Evolutionary conservation across 2,329 filamentous ascomycete species (phyloP).

Genomic region (Gyromitra esculenta): DNA sequence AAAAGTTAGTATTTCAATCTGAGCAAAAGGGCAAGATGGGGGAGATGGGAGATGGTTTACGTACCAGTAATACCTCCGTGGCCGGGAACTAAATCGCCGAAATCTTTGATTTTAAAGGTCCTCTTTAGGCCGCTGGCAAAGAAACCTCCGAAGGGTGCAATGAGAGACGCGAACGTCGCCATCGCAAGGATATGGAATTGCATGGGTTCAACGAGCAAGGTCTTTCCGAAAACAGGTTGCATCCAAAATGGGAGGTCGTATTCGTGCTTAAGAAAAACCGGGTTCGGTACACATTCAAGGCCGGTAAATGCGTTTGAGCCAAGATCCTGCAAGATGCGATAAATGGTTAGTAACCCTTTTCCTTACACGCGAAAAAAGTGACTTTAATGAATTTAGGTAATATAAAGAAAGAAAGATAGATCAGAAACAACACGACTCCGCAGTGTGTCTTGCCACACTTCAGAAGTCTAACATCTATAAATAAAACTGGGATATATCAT

Average conservation of each 20-base stretch:
- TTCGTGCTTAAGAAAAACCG: slow-evolving; percentile 81
- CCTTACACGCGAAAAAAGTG: not conserved
- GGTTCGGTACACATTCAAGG: slow-evolving; percentile 88
- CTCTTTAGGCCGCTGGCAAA: slow-evolving; percentile 97
- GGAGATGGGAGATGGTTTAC: not conserved
- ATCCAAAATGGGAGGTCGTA: slow-evolving; percentile 79
- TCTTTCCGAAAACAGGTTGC: slow-evolving; percentile 72
- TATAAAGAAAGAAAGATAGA: slow-evolving; percentile 10
- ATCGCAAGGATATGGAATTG: slow-evolving; percentile 92
- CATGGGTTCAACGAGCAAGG: slow-evolving; percentile 82
- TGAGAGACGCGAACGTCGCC: slow-evolving; percentile 92
- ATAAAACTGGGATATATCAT: slow-evolving; percentile 45
- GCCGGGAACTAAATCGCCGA: slow-evolving; percentile 96
- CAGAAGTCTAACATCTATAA: slow-evolving; percentile 55
- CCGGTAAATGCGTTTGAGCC: slow-evolving; percentile 93
- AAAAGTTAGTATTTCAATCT: slow-evolving; percentile 15
- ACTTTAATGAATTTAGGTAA: not conserved
- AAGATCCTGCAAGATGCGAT: slow-evolving; percentile 68
- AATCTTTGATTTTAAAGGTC: slow-evolving; percentile 99
- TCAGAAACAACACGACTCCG: slow-evolving; percentile 47
- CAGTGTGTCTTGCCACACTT: slow-evolving; percentile 41
- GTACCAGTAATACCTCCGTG: slow-evolving; percentile 87
- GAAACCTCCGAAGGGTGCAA: slow-evolving; percentile 97
- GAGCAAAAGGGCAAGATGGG: not conserved
- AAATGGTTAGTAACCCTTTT: slow-evolving; percentile 50